These are phyloP conservation scores for Candida peoriensis DNA, from an alignment of 805 yeast species.

Conservation along the genomic window DNA sequence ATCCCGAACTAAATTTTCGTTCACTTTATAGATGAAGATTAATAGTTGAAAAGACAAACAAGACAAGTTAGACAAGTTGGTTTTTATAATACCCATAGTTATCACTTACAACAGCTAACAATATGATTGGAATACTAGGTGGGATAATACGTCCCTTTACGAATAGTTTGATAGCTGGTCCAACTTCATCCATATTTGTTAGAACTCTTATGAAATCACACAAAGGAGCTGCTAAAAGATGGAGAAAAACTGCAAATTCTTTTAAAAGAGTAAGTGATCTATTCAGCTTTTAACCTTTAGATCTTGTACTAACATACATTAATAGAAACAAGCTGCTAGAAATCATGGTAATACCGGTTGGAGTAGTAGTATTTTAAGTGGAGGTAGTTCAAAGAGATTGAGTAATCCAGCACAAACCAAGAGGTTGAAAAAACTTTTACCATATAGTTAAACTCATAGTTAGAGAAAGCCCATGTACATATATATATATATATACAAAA, in stretches of 20 bases:
- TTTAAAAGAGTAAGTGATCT: constrained; percentile 50
- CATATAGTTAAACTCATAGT: constrained; percentile 14
- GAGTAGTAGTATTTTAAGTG: constrained; percentile 55
- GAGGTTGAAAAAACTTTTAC: constrained; percentile 50
- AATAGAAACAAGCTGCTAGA: constrained; percentile 78
- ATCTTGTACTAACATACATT: constrained; percentile 5
- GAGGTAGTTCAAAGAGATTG: constrained; percentile 52
- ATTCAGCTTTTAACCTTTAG: background rate
- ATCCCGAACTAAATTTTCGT: no score
- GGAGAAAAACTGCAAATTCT: constrained; percentile 68
- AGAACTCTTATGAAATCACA: constrained; percentile 63
- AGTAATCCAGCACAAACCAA: constrained; percentile 55
- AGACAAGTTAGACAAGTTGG: no score
- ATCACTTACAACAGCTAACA: no score
- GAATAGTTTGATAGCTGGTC: background rate
- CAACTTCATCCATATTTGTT: constrained; percentile 17
- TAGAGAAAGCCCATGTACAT: no score
- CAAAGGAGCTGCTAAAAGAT: constrained; percentile 82
- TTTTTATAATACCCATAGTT: no score
- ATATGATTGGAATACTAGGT: constrained; percentile 10
- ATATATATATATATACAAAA: constrained; percentile 2
- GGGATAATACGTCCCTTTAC: constrained; percentile 2
- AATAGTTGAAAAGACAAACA: no score
- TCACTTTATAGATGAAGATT: no score
- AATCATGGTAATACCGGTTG: constrained; percentile 93